phyloP scores from a whole-genome alignment of 1,139 yeast species.

The Chernovozyma sophiae-reginae region DNA sequence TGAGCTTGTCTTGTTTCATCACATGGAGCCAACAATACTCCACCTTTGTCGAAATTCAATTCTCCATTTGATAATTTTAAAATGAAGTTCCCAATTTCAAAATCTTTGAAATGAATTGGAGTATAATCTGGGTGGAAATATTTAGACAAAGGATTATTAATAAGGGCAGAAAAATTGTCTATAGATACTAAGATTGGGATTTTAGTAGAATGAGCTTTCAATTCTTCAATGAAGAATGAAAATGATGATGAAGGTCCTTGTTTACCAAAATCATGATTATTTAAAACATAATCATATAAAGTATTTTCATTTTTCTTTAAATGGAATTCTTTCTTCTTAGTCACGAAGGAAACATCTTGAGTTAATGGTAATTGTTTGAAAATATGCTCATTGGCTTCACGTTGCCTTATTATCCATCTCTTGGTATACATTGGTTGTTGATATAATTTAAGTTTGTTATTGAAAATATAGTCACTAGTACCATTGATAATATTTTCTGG shows the following conservation, averaged over 20 bases:
- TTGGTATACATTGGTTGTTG: constrained; percentile 81
- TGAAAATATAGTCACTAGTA: constrained; percentile 60
- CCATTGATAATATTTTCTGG: constrained; percentile 68
- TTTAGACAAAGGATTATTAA: constrained; percentile 51
- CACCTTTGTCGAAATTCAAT: constrained; percentile 52
- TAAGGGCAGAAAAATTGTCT: constrained; percentile 70
- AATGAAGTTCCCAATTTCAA: constrained; percentile 64
- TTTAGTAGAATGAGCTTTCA: constrained; percentile 36
- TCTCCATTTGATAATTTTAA: constrained; percentile 57
- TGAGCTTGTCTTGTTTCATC: constrained; percentile 19
- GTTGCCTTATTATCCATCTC: constrained; percentile 54
- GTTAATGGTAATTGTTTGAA: constrained; percentile 50
- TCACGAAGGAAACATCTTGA: constrained; percentile 33
- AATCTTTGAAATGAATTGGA: constrained; percentile 56
- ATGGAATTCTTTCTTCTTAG: constrained; percentile 26
- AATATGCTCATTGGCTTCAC: constrained; percentile 50
- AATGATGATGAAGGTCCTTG: constrained; percentile 37
- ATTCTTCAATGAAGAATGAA: constrained; percentile 52
- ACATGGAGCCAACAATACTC: constrained; percentile 62
- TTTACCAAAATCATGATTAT: constrained; percentile 39
- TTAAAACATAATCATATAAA: constrained; percentile 33
- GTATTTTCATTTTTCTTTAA: constrained; percentile 43
- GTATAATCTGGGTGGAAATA: constrained; percentile 59
- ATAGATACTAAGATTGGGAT: constrained; percentile 67
- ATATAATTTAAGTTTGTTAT: constrained; percentile 46